These are phyloP conservation scores for Blastocystis sp. DNA, from an alignment of 352 stramenopile genomes.

Conservation along the genomic window DNA sequence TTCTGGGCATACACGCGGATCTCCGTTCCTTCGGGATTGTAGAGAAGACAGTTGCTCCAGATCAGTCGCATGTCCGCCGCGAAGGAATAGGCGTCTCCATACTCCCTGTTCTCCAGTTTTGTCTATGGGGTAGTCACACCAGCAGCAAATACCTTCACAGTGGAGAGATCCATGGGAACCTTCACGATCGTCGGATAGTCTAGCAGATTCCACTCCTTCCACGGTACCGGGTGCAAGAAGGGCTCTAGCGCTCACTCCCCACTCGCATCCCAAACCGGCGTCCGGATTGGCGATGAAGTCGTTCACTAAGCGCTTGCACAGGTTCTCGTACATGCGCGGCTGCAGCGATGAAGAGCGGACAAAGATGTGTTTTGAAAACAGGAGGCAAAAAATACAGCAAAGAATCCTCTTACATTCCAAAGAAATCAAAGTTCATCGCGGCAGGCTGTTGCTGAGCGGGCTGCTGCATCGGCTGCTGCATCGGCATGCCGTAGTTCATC, in stretches of 20 bases:
- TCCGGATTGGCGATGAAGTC: no score
- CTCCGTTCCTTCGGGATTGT: constrained; percentile 56
- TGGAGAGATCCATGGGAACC: constrained; percentile 65
- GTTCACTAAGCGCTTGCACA: no score
- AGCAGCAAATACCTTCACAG: constrained; percentile 23
- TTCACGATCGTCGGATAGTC: constrained; percentile 69
- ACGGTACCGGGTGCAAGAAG: constrained; percentile 53
- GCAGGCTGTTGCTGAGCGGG: constrained; percentile 17
- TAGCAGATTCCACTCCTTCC: constrained; percentile 67
- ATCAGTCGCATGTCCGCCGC: constrained; percentile 48
- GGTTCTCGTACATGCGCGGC: no score
- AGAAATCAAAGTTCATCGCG: constrained; percentile 66
- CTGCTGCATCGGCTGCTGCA: constrained; percentile 18
- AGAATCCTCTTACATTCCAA: constrained; percentile 59
- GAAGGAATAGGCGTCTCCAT: constrained; percentile 58
- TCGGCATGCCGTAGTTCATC: constrained; percentile 52
- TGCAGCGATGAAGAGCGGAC: no score
- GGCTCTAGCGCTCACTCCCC: background rate
- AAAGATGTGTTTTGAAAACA: no score
- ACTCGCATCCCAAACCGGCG: no score
- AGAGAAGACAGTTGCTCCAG: constrained; percentile 58
- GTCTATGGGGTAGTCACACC: background rate
- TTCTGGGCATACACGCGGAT: constrained; percentile 17
- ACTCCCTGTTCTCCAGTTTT: constrained; percentile 53
- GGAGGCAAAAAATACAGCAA: constrained; percentile 30